Evolutionary conservation across 805 yeast species (phyloP), one percentile per base, ranked within the genome.

Genomic region (Ogataea philodendri): DNA sequence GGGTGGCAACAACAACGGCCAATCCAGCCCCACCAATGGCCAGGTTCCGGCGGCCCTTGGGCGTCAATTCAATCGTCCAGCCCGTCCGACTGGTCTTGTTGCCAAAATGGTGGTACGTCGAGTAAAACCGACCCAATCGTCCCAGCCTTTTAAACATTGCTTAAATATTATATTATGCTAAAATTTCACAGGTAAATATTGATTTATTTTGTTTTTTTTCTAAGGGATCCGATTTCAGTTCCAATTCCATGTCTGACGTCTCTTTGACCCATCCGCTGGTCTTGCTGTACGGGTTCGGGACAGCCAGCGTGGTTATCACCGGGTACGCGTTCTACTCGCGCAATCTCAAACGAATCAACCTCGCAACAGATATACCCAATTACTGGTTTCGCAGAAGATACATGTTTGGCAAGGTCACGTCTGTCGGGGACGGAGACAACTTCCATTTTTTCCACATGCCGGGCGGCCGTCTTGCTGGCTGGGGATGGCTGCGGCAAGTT

Each of bases 401-500:
- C 50, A 44, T 80, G 5, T 64, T 66, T 22, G 97, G 97, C 0
- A 70, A 70, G 42, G 96, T 89, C 4, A 84, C 95, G 0, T 68
- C 93, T 2, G 97, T 89, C 0, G 96, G 96, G 0, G 97, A 89
- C 59, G 96, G 95, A 10, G 98, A 93, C 57, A 90, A 90, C 58
- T 90, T 93, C 61, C 84, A 89, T 41, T 76, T 93, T 45, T 93
- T 70, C 54, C 98, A 93, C 57, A 78, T 94, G 0, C 98, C 98
- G 0, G 97, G 97, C 3, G 97, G 98, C 0, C 42, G 70, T 0
- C 51, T 80, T 2, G 76, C 82, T 3, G 98, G 98, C 0, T 93
- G 98, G 98, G 89, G 94, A 9, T 85, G 95, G 95, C 54, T 85
- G 15, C 65, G 98, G 21, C 47, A 58, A 9, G 66, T 76, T 0